A percentile compares a stretch with the other conserved stretches of the same genome.
These are phyloP conservation scores for Eleusine coracana DNA, from an alignment of 176 grass and related monocot genomes.

Conservation along the genomic window DNA sequence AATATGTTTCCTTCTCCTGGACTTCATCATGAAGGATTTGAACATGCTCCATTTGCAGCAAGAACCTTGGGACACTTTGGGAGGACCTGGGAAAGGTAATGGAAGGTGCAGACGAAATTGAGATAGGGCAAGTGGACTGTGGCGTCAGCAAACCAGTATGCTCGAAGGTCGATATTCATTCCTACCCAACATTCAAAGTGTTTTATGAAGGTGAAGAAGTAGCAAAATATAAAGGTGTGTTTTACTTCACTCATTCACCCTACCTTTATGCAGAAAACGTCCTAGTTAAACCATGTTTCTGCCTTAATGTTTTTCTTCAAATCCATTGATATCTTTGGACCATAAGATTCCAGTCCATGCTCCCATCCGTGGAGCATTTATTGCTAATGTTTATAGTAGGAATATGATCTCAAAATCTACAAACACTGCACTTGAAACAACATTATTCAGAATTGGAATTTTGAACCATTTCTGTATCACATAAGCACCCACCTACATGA, in stretches of 20 bases:
- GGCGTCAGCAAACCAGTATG: constrained; percentile 76
- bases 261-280: not conserved
- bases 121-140: constrained; percentile 90
- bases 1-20: not conserved
- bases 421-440: not conserved
- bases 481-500: not conserved
- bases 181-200: constrained; percentile 92
- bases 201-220: constrained; percentile 90
- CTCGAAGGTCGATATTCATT: constrained; percentile 88
- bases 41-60: constrained; percentile 48
- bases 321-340: not conserved
- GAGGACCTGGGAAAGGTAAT: constrained; percentile 77
- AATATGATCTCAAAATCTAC: not conserved
- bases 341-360: not conserved
- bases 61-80: constrained; percentile 97
- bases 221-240: constrained; percentile 91
- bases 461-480: not conserved
- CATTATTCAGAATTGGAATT: not conserved
- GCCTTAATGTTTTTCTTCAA: not conserved
- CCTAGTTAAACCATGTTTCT: not conserved
- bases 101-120: constrained; percentile 88
- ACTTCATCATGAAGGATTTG: constrained; percentile 1
- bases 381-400: not conserved
- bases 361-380: not conserved
- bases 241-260: not conserved